A percentile compares a stretch with the other conserved stretches of the same genome.
These are phyloP conservation scores for Ogataea paradorogensis DNA, from an alignment of 805 yeast species.

Conservation along the genomic window DNA sequence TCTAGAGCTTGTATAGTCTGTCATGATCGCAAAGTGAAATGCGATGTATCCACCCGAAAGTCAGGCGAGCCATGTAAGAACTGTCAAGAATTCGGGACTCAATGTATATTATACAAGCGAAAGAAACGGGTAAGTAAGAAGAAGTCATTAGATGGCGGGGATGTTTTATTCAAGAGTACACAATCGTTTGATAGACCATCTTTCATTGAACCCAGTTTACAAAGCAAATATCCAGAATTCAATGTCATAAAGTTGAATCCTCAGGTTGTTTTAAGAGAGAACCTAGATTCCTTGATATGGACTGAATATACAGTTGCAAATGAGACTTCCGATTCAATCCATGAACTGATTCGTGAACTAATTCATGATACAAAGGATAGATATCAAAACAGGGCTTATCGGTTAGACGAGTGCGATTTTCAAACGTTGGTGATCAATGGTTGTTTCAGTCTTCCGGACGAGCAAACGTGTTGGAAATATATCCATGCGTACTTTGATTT, in stretches of 20 bases:
- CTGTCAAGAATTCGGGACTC: constrained; percentile 66
- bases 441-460: constrained; percentile 68
- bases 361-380: constrained; percentile 16
- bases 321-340: constrained; percentile 27
- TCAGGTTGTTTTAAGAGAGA: constrained; percentile 8
- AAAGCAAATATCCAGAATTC: constrained; percentile 7
- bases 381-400: constrained; percentile 21
- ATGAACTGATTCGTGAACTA: constrained; percentile 19
- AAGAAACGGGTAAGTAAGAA: constrained; percentile 25
- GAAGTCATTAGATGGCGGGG: not conserved
- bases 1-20: constrained; percentile 71
- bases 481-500: constrained; percentile 60
- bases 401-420: constrained; percentile 44
- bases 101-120: constrained; percentile 58
- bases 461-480: constrained; percentile 57
- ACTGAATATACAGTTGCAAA: constrained; percentile 14
- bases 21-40: constrained; percentile 71
- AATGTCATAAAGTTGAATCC: constrained; percentile 14
- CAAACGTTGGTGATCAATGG: constrained; percentile 63
- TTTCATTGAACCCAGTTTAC: constrained; percentile 11
- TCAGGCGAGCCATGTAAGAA: constrained; percentile 58
- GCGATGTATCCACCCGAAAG: constrained; percentile 50
- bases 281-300: constrained; percentile 13
- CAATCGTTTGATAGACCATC: constrained; percentile 3
- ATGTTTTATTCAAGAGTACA: not conserved